Percentiles rank a stretch among this genome's conserved stretches.
Evolutionary conservation across 139 green algal genomes (phyloP).

Genomic region (Parachlorella kessleri): DNA sequence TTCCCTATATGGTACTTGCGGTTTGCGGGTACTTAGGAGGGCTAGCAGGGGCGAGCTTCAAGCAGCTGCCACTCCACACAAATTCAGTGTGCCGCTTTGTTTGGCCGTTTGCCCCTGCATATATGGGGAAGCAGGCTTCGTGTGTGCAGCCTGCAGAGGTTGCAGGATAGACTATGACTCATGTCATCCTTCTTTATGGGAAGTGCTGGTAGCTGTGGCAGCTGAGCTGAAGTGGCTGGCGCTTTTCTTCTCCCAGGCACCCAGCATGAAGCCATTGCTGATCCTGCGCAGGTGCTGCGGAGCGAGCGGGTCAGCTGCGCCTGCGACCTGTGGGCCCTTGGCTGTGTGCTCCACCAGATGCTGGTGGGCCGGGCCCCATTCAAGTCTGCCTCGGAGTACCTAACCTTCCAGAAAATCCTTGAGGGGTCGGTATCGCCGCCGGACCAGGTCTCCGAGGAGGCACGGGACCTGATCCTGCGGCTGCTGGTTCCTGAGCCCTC

Average conservation of each 20-base stretch:
- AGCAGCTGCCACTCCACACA: no score
- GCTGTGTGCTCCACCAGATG: constrained; percentile 69
- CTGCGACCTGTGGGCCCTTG: constrained; percentile 84
- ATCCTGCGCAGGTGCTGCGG: constrained; percentile 57
- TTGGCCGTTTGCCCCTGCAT: no score
- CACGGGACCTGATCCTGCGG: constrained; percentile 60
- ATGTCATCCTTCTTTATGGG: neutral
- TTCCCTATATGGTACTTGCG: no score
- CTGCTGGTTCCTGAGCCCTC: constrained; percentile 68
- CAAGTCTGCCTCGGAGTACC: constrained; percentile 77
- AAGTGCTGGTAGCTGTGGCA: no score
- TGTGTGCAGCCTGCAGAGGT: no score
- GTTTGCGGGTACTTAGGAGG: neutral
- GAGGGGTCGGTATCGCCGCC: constrained; percentile 13
- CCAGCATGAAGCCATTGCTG: no score
- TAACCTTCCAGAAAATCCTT: constrained; percentile 80
- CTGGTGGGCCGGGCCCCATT: constrained; percentile 75
- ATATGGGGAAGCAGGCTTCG: no score
- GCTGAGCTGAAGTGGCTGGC: no score
- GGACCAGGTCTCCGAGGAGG: constrained; percentile 15
- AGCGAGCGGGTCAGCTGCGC: constrained; percentile 65
- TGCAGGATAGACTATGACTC: neutral
- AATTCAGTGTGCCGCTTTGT: no score
- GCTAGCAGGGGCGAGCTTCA: no score
- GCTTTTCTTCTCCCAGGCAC: no score